phyloP scores from a whole-genome alignment of 2,329 filamentous ascomycete species.

The Penicillium sp. region DNA sequence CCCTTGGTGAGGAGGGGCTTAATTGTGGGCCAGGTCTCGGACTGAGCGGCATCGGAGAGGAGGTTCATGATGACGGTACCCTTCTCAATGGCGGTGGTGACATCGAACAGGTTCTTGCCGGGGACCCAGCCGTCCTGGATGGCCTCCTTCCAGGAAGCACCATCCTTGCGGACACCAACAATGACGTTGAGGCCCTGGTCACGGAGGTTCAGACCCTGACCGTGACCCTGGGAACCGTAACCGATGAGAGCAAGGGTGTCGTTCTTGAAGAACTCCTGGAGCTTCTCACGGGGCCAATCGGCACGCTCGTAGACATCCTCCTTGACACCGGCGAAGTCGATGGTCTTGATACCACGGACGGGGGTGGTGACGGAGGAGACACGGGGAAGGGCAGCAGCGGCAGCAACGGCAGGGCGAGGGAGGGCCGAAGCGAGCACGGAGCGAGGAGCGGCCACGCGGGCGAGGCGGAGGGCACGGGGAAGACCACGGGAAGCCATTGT shows the following conservation, averaged over 20 bases:
- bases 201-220: slow-evolving; percentile 98
- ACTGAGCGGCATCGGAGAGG: slow-evolving; percentile 95
- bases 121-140: slow-evolving; percentile 96
- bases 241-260: slow-evolving; percentile 98
- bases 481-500: slow-evolving; percentile 52
- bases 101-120: slow-evolving; percentile 98
- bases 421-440: slow-evolving; percentile 61
- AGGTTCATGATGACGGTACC: slow-evolving; percentile 99
- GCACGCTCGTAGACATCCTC: slow-evolving; percentile 96
- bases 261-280: slow-evolving; percentile 99
- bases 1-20: slow-evolving; percentile 98
- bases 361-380: slow-evolving; percentile 46
- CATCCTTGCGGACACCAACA: slow-evolving; percentile 96
- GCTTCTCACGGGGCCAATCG: slow-evolving; percentile 98
- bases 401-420: slow-evolving; percentile 52
- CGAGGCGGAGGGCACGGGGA: slow-evolving; percentile 61
- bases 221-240: slow-evolving; percentile 97
- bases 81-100: slow-evolving; percentile 91
- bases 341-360: slow-evolving; percentile 88
- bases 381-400: slow-evolving; percentile 41
- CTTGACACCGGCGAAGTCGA: slow-evolving; percentile 95
- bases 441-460: slow-evolving; percentile 57
- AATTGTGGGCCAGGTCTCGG: slow-evolving; percentile 96
- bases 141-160: slow-evolving; percentile 97
- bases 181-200: slow-evolving; percentile 99